Conservation (phyloP, 371 early-diverging fungal species). For the Coemansia sp. region DNA sequence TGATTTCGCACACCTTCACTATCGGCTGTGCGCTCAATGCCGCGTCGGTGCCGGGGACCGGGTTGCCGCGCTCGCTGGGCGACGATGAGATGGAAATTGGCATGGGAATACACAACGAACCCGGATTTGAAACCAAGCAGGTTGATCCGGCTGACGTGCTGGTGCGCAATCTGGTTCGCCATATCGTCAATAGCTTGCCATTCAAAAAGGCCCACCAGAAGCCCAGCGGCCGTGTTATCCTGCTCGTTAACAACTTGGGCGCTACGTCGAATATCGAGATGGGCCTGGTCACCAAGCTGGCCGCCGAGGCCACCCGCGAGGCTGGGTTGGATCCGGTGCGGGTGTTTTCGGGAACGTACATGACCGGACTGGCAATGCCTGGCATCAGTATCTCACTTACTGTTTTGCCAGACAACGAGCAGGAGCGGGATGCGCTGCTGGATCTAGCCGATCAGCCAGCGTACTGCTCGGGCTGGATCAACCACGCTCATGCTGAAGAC, state of each 20-base stretch:
- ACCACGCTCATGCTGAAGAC: conserved; percentile 36
- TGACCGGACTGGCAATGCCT: conserved; percentile 78
- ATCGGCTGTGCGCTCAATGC: conserved; percentile 75
- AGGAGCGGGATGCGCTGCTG: conserved; percentile 31
- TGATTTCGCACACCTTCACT: conserved; percentile 63
- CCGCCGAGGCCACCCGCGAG: conserved; percentile 50
- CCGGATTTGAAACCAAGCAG: conserved; percentile 60
- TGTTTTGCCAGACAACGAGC: conserved; percentile 50
- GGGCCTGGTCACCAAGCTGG: conserved; percentile 65
- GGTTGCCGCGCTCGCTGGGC: conserved; percentile 51
- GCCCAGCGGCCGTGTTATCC: conserved; percentile 49
- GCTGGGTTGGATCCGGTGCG: conserved; percentile 55
- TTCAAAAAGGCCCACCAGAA: conserved; percentile 51
- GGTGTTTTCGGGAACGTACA: conserved; percentile 63
- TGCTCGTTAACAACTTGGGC: conserved; percentile 81
- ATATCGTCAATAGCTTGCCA: conserved; percentile 57
- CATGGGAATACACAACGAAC: conserved; percentile 76
- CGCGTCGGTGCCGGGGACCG: conserved; percentile 70
- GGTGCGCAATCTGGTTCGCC: conserved; percentile 56
- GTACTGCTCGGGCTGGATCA: conserved; percentile 61
- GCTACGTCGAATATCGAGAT: conserved; percentile 70
- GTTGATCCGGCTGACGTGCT: conserved; percentile 56
- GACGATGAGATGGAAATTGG: conserved; percentile 68
- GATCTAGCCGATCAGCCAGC: conserved; percentile 55
- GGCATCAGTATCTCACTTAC: conserved; percentile 69